Base-by-base conservation (phyloP, 2,329 filamentous ascomycete species). In the Xylaria sp. region DNA sequence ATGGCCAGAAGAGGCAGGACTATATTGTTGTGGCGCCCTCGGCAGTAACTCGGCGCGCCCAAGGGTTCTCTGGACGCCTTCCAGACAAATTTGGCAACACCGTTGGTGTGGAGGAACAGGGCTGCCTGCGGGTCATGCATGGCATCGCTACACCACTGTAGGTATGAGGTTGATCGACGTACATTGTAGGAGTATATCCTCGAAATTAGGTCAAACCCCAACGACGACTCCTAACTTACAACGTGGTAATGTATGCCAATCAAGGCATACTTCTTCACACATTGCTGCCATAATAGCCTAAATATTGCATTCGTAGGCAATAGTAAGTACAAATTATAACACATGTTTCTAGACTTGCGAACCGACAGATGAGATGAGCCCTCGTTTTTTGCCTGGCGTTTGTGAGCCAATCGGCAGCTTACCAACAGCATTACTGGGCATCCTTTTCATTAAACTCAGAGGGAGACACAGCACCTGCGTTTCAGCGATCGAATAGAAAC, bases 381-480 rank as follows among this genome's bases (percentile, higher is more conserved):
- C 15, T 17, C 15, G 56, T 51, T 21, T n/a, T 45, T 14, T 21
- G 37, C 31, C 31, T 37, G 38, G n/a, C 47, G 50, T 46, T 51
- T 21, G n/a, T 52, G 33, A 15, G 40, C 63, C 63, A 65, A 60
- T 65, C 56, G 60, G 63, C 37, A 63, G n/a, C 60, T 42, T 53
- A 56, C 63, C 59, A 57, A 52, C 47, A 57, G 63, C 63, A 63
- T 65, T 40, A 57, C 12, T 5, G n/a, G 31, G 17, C 17, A 12
- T 43, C 47, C 63, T 55, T 63, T 63, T 65, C 63, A 65, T 65
- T 57, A 57, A 61, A 58, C 54, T 51, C n/a, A n/a, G 23, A 40
- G 19, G 56, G 46, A 60, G 35, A 63, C 33, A 56, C 38, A 46
- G 9, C 45, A 45, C 31, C 45, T 51, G 19, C 50, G 60, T 65